Evolutionary conservation across 768 basidiomycete genomes (phyloP).

Genomic region (Cytidiella melzeri): DNA sequence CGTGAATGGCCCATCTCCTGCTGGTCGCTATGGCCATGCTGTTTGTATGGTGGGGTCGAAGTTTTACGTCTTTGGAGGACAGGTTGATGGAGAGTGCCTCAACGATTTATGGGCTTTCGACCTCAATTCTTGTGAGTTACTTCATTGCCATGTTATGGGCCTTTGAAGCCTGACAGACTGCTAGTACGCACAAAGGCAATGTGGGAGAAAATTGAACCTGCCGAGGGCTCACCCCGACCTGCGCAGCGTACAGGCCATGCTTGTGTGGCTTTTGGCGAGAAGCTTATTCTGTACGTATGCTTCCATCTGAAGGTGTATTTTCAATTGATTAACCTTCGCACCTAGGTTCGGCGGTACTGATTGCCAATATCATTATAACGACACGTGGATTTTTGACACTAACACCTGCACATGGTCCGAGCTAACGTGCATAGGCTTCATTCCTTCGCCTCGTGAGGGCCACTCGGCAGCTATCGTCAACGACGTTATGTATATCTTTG

Average conservation of each 20-base stretch:
- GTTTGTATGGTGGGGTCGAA: conserved; percentile 88
- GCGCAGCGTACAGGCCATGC: conserved; percentile 91
- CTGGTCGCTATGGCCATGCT: conserved; percentile 92
- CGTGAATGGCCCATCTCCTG: conserved; percentile 70
- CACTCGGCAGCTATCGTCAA: conserved; percentile 96
- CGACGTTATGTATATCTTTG: conserved; percentile 97
- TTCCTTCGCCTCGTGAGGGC: conserved; percentile 92
- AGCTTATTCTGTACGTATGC: conserved; percentile 68
- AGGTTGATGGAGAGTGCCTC: conserved; percentile 90
- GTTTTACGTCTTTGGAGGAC: conserved; percentile 95
- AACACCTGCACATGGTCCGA: conserved; percentile 82
- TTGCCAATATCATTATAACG: conserved; percentile 98
- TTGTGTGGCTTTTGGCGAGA: conserved; percentile 76
- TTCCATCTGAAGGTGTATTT: conserved; percentile 11
- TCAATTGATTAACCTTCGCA: conserved; percentile 11
- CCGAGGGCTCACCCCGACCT: conserved; percentile 49
- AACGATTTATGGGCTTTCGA: conserved; percentile 97
- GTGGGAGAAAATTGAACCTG: conserved; percentile 78
- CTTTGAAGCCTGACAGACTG: conserved; percentile 1
- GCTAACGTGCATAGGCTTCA: conserved; percentile 92
- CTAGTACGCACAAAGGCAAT: conserved; percentile 77
- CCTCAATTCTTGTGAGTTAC: conserved; percentile 77
- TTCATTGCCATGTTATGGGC: not conserved
- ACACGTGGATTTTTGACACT: conserved; percentile 93
- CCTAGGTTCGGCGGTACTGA: conserved; percentile 96